Evolutionary conservation across 768 basidiomycete species (phyloP), one percentile per base, ranked within the genome.

Genomic region (Dioszegia crocea): DNA sequence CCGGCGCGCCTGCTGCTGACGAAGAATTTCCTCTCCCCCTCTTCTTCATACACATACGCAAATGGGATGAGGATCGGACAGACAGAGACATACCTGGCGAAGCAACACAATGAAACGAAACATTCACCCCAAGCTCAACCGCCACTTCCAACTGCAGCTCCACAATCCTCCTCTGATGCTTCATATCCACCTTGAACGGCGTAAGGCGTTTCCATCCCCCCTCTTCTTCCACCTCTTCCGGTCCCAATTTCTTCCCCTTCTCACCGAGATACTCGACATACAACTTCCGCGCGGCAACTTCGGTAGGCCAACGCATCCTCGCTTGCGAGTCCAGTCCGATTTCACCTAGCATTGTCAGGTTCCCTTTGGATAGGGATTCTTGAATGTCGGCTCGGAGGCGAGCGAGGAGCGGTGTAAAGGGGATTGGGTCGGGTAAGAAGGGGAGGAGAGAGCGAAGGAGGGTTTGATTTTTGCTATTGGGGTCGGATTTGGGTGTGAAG

Each of bases 91-190:
- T 51, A 64, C 70, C 71, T 33, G 72, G 58, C 36, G 66, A 61
- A 45, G 69, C 64, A 24, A 74, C 72, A 52, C 49, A 60, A 69
- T 99, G 94, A 27, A 97, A 64, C 65, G 89, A 91, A 56, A 94
- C 80, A 71, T 88, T 90, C 41, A 89, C 81, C 17, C 81, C 77
- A 10, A 89, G 74, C 67, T 89, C 86, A 2, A 92, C 80, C 1
- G 94, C 94, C n/a, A 98, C 68, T 33, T 85, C 84, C 56, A 98
- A 73, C 72, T 97, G 94, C 3, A 86, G 83, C 67, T 91, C 86
- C 19, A 94, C 81, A n/a, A 98, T 74, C 3, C 80, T 78, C 6
- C 88, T 62, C 71, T 99, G 94, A 75, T 98, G 94, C 26, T 82
- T 80, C 54, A 93, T 76, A 4, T 88, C 87, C 23, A 88, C 84